Conservation (phyloP, 1,139 yeast genomes). For the Scheffersomyces lignicola region DNA sequence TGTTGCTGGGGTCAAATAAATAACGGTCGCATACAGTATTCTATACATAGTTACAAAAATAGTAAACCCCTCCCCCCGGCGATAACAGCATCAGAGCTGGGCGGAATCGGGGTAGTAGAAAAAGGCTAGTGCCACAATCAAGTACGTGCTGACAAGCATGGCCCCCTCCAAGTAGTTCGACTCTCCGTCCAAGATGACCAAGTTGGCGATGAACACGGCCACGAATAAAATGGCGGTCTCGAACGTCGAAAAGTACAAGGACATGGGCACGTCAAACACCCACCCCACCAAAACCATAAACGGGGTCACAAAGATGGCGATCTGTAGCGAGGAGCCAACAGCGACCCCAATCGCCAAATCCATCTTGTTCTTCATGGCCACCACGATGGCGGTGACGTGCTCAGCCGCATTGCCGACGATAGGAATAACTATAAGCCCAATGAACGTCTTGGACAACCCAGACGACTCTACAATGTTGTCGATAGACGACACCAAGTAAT, state of each 20-base stretch:
- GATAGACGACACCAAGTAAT: constrained; percentile 87
- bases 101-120: constrained; percentile 67
- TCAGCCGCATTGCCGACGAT: constrained; percentile 99
- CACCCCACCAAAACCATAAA: constrained; percentile 92
- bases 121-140: constrained; percentile 86
- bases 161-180: constrained; percentile 97
- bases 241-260: constrained; percentile 85
- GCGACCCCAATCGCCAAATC: constrained; percentile 97
- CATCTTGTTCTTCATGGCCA: constrained; percentile 95
- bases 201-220: constrained; percentile 83
- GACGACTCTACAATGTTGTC: constrained; percentile 82
- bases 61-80: no score
- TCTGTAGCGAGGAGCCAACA: constrained; percentile 94
- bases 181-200: constrained; percentile 89
- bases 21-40: no score
- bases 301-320: constrained; percentile 92
- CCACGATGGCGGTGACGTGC: constrained; percentile 93
- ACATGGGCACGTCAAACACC: constrained; percentile 89
- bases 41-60: no score
- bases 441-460: constrained; percentile 90
- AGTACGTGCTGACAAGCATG: constrained; percentile 82
- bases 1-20: no score
- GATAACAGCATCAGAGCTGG: constrained; percentile 5
- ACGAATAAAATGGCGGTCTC: constrained; percentile 91
- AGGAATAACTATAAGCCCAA: constrained; percentile 90